Base-by-base conservation (phyloP, 2,329 filamentous ascomycete species). In the Fusarium lyarnte region DNA sequence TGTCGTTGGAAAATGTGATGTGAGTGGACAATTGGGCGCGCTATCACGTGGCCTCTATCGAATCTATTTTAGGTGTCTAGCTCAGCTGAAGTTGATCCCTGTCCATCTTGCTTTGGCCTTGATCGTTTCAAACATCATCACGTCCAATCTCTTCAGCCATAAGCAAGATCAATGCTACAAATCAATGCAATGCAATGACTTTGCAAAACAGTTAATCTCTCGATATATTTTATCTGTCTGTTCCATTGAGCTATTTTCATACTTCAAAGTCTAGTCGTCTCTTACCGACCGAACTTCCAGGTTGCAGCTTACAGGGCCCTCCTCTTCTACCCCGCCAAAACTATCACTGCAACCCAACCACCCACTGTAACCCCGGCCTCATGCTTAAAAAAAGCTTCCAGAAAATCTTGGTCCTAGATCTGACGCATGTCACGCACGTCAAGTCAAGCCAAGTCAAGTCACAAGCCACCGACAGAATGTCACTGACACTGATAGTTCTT, bases 11-110 rank as follows among this genome's bases (percentile, higher is more conserved):
- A 70, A 54, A 72, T 46, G 33, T 31, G 51, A 54, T 63, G 19
- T 73, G 60, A 66, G 60, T 66, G 63, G 62, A 43, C 45, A 33
- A 16, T 27, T 59, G 59, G 45, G 33, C 70, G 70, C 70, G 70
- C 62, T 61, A 10, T 73, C 70, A 73, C 70, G 70, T 73, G 70
- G 6, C n/a, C n/a, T n/a, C 19, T 49, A 25, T 54, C 38, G 35
- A 47, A 39, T 58, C 42, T 69, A 53, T 67, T 54, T 33, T 33
- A 4, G 29, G 39, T 13, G 43, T 25, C 39, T 59, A 68, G 41
- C 29, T 49, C 45, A 68, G 47, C 42, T 51, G 19, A 29, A 59
- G 35, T 17, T 60, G 52, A 51, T 17, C 42, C 49, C 62, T 39
- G 43, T n/a, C 16, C 16, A 27, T 35, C 38, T 54, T 53, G 51